Conservation (phyloP, 768 basidiomycete species). For the Pleurotus djamor region DNA sequence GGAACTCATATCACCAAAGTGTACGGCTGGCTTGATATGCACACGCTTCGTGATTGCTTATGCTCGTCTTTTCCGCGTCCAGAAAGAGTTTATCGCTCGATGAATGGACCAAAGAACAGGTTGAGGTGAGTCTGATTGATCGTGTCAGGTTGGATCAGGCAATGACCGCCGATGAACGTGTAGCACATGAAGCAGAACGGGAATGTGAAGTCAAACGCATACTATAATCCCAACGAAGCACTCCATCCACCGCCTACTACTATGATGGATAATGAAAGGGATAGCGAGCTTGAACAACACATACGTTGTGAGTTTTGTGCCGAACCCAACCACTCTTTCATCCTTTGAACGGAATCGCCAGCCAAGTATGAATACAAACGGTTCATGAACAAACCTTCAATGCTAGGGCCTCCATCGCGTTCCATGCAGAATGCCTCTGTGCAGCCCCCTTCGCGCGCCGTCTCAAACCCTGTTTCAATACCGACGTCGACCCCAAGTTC, state of each 20-base stretch:
- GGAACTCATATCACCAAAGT: constrained; percentile 94
- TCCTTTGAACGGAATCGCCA: constrained; percentile 21
- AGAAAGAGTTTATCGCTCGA: constrained; percentile 93
- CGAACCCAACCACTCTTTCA: background rate
- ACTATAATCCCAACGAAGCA: constrained; percentile 82
- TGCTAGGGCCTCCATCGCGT: constrained; percentile 38
- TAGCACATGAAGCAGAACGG: constrained; percentile 82
- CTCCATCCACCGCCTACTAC: constrained; percentile 82
- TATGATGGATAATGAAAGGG: constrained; percentile 74
- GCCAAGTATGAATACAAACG: constrained; percentile 81
- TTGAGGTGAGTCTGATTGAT: constrained; percentile 55
- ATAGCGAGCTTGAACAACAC: constrained; percentile 89
- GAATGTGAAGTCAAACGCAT: constrained; percentile 76
- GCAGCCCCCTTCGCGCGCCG: constrained; percentile 4
- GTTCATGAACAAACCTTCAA: constrained; percentile 53
- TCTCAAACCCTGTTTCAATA: constrained; percentile 10
- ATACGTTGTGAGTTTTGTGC: constrained; percentile 64
- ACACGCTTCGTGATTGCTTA: background rate
- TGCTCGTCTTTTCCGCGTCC: constrained; percentile 7
- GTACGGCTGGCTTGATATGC: constrained; percentile 44
- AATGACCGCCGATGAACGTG: constrained; percentile 6
- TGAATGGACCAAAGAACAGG: constrained; percentile 85
- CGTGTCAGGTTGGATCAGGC: background rate
- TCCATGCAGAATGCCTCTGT: constrained; percentile 23
- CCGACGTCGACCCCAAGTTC: background rate